Conservation (phyloP, 495 filamentous ascomycete genomes). For the Penicillium coffeae region DNA sequence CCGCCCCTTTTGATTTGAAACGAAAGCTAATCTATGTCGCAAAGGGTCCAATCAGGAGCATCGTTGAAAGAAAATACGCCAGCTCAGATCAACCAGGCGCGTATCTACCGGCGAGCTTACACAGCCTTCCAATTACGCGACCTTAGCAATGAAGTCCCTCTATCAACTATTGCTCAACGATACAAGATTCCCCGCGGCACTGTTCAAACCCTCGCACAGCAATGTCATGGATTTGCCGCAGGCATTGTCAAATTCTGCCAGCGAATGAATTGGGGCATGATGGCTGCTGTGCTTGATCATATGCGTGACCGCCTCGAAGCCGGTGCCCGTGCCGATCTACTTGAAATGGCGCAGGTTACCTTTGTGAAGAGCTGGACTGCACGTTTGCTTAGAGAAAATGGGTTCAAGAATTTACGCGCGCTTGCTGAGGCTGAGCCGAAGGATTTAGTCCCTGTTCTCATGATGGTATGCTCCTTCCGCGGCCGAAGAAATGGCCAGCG, state of each 20-base stretch:
- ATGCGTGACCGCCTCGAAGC: conserved; percentile 72
- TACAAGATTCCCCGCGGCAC: conserved; percentile 66
- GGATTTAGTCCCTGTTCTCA: conserved; percentile 64
- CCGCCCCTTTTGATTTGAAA: background rate
- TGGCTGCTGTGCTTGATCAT: conserved; percentile 73
- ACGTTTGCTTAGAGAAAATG: conserved; percentile 72
- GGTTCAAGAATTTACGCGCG: conserved; percentile 61
- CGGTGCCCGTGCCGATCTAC: conserved; percentile 68
- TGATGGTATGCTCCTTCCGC: conserved; percentile 48
- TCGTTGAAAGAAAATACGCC: conserved; percentile 59
- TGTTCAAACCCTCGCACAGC: conserved; percentile 69
- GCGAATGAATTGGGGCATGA: conserved; percentile 68
- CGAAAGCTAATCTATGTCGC: background rate
- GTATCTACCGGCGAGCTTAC: conserved; percentile 75
- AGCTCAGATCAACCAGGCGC: conserved; percentile 55
- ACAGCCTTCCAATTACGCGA: conserved; percentile 77
- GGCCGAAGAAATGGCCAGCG: background rate
- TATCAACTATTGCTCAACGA: conserved; percentile 64
- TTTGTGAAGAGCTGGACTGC: conserved; percentile 78
- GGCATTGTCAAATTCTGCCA: conserved; percentile 75
- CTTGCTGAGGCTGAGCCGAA: conserved; percentile 65
- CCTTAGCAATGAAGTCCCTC: conserved; percentile 73
- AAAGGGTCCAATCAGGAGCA: conserved; percentile 65
- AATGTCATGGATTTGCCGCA: conserved; percentile 74
- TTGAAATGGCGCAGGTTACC: conserved; percentile 69